Evolutionary conservation across 108 stramenopile species (phyloP).

Genomic region (Aurantiochytrium sp.): DNA sequence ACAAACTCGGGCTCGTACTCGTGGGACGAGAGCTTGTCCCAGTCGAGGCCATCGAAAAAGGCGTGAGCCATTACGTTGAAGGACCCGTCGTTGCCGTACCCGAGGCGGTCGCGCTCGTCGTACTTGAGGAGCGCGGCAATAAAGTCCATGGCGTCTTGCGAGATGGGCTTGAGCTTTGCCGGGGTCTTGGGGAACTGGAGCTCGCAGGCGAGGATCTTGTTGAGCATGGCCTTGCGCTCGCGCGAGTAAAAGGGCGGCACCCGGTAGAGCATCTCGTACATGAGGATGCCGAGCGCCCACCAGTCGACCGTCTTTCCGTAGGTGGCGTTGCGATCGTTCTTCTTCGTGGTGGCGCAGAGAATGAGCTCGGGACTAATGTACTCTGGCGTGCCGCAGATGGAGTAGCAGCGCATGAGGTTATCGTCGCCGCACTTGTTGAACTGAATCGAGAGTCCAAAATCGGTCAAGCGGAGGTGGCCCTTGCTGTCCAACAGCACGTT

Average conservation of each 20-base stretch:
- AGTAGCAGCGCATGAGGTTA: slow-evolving; percentile 35
- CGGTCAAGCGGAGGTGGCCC: slow-evolving; percentile 91
- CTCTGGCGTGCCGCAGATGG: slow-evolving; percentile 95
- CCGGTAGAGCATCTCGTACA: slow-evolving; percentile 66
- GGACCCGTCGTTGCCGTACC: slow-evolving; percentile 69
- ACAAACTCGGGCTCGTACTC: slow-evolving; percentile 59
- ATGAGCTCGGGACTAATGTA: slow-evolving; percentile 96
- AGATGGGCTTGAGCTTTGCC: neutral
- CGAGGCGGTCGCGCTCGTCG: slow-evolving; percentile 66
- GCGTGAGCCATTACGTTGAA: slow-evolving; percentile 72
- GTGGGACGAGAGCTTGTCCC: slow-evolving; percentile 58
- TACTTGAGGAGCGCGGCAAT: slow-evolving; percentile 68
- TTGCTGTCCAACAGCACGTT: slow-evolving; percentile 54
- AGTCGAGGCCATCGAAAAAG: slow-evolving; percentile 73
- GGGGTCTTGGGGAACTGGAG: slow-evolving; percentile 2
- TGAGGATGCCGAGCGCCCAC: slow-evolving; percentile 33
- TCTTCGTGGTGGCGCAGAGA: neutral
- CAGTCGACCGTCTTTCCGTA: slow-evolving; percentile 86
- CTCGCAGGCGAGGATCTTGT: slow-evolving; percentile 55
- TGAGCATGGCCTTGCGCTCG: slow-evolving; percentile 43
- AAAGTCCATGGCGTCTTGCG: slow-evolving; percentile 28
- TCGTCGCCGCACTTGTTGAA: slow-evolving; percentile 21
- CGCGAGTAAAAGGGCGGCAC: slow-evolving; percentile 49
- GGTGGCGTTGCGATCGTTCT: slow-evolving; percentile 53
- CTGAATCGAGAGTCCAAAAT: slow-evolving; percentile 83